Percentiles rank a stretch among this genome's conserved stretches.
Evolutionary conservation across 805 yeast genomes (phyloP).

Genomic region (Yarrowia sp.): DNA sequence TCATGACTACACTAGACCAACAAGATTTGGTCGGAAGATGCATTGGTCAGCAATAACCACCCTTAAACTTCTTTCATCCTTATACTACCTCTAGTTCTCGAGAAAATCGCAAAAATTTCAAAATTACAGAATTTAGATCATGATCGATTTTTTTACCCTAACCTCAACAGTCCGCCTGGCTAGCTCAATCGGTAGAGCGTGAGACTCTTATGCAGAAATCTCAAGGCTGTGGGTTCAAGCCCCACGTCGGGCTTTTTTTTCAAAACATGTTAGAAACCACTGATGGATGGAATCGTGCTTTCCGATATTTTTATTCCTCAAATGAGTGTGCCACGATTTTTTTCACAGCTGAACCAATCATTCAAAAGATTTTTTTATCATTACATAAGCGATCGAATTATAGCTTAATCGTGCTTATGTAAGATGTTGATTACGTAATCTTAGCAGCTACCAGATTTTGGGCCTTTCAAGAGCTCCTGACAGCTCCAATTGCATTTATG

Average conservation of each 20-base stretch:
- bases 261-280: too few species aligned
- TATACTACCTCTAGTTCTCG: neutral
- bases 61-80: neutral
- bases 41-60: neutral
- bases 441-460: too few species aligned
- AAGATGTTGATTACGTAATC: too few species aligned
- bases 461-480: too few species aligned
- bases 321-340: too few species aligned
- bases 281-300: too few species aligned
- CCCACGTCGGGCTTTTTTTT: conserved; percentile 34
- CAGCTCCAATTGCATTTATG: too few species aligned
- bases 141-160: neutral
- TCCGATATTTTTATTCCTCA: too few species aligned
- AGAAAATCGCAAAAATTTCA: neutral
- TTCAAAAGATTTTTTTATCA: too few species aligned
- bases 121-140: neutral
- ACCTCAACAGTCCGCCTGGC: neutral
- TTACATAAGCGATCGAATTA: too few species aligned
- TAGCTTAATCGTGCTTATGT: too few species aligned
- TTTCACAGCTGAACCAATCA: too few species aligned
- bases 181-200: conserved; percentile 35
- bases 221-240: conserved; percentile 35
- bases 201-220: conserved; percentile 24
- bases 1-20: neutral
- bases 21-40: neutral